These are phyloP conservation scores for Alternaria ethzedia DNA, from an alignment of 2,329 filamentous ascomycete species.

Conservation along the genomic window DNA sequence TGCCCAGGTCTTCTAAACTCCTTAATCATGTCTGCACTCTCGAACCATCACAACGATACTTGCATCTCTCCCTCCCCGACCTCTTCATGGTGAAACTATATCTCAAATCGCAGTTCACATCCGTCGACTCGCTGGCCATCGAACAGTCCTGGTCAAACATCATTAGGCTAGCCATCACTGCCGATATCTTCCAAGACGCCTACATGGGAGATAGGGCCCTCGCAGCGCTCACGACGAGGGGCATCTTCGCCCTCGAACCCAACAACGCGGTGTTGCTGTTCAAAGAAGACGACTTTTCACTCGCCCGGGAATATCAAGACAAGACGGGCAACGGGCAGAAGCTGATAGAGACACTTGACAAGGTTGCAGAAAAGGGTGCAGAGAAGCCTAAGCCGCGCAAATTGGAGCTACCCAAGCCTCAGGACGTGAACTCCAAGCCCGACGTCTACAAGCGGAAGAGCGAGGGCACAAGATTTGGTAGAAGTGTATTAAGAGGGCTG, in stretches of 20 bases:
- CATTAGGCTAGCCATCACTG: conserved; percentile 5
- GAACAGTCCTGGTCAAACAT: neutral
- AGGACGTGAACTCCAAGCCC: neutral
- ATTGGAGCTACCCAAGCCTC: neutral
- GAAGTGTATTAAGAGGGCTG: neutral
- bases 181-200: neutral
- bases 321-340: neutral
- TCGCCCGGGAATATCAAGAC: neutral
- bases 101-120: neutral
- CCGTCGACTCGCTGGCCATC: neutral
- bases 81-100: neutral
- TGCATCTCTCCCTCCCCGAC: neutral
- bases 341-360: neutral
- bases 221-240: neutral
- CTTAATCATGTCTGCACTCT: neutral
- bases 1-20: neutral
- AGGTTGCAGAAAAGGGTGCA: neutral
- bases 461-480: neutral
- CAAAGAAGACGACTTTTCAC: neutral
- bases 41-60: neutral
- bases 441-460: neutral
- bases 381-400: no score
- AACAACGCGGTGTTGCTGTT: neutral
- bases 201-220: neutral
- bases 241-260: neutral